A percentile compares a stretch with the other conserved stretches of the same genome.
Evolutionary conservation across 208 protist genomes (phyloP).

Genomic region (Crithidia expoeki): DNA sequence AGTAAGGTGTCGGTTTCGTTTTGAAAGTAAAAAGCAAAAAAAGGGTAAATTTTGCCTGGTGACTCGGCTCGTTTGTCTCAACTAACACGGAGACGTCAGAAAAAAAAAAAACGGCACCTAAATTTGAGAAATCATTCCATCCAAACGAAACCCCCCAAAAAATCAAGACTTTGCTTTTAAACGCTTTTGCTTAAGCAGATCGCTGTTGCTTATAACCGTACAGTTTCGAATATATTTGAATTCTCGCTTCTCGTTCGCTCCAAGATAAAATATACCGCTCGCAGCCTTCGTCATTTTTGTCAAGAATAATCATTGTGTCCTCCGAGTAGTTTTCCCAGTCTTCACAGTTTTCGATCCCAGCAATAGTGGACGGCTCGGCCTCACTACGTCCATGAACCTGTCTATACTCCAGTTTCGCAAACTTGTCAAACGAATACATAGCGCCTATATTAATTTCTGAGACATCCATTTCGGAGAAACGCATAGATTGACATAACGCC

Average conservation of each 20-base stretch:
- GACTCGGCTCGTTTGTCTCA: too few relatives aligned
- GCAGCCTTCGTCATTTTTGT: background rate
- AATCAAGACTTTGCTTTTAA: background rate
- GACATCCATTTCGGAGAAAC: constrained; percentile 2
- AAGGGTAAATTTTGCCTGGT: too few relatives aligned
- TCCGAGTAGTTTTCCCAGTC: background rate
- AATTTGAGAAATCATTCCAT: background rate
- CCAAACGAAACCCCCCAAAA: background rate
- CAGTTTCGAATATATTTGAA: constrained; percentile 5
- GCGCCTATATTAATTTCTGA: background rate
- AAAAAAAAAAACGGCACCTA: too few relatives aligned
- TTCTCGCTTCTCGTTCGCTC: constrained; percentile 15
- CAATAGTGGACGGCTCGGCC: background rate
- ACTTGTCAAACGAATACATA: background rate
- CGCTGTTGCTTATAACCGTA: background rate
- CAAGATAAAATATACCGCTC: constrained; percentile 10
- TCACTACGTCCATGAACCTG: background rate
- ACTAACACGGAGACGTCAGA: too few relatives aligned
- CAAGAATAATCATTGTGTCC: background rate
- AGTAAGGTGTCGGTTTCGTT: too few relatives aligned
- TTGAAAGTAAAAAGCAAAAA: too few relatives aligned
- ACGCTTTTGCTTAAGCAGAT: too few relatives aligned
- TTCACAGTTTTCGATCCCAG: background rate
- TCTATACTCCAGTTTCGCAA: background rate
- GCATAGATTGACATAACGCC: background rate